Evolutionary conservation across 2,329 filamentous ascomycete genomes (phyloP), one percentile per base, ranked within the genome.

Genomic region (Penicillium paneum): DNA sequence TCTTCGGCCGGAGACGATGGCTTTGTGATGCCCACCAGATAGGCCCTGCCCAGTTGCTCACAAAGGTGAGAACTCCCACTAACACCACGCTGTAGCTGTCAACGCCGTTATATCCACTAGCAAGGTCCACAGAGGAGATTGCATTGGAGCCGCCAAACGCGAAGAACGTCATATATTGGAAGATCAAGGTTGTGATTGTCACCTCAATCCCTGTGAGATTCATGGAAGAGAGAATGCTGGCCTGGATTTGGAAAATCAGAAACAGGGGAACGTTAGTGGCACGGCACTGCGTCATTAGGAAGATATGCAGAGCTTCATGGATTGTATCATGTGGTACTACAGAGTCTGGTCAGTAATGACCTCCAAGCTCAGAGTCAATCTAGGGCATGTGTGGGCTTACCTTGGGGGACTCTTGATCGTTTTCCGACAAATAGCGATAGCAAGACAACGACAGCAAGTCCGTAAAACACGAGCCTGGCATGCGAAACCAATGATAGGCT

Each of bases 51-150:
- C 93, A 99, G 71, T 99, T 99, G 63, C 89, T 85, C 7, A 91
- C 70, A 67, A 97, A 96, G 2, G 92, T 91, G 48, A 99, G 79
- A 3, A 90, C 58, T 0, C 91, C 94, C 15, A 99, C 94, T 15
- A 86, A 81, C n/a, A 85, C 59, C 58, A 94, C 79, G 67, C 89
- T 92, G 78, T 95, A 99, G 52, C 81, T 84, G 46, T 81, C 83
- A 35, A 99, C 81, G 58, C 94, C 94, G 66, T 99, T 99, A 76
- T 99, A 99, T 0, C 92, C 92, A 68, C 88, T 96, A 6, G 91
- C 95, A 19, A 99, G 82, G 68, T 97, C 92, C 64, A 99, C 85
- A n/a, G 89, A 93, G 12, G 92, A 96, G 62, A 99, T 96, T 38
- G 94, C 89, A 71, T 99, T 99, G 43, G 90, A 90, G 69, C 91